These are phyloP conservation scores for Macrolepiota dolichaula DNA, from an alignment of 768 basidiomycete species.

Conservation along the genomic window DNA sequence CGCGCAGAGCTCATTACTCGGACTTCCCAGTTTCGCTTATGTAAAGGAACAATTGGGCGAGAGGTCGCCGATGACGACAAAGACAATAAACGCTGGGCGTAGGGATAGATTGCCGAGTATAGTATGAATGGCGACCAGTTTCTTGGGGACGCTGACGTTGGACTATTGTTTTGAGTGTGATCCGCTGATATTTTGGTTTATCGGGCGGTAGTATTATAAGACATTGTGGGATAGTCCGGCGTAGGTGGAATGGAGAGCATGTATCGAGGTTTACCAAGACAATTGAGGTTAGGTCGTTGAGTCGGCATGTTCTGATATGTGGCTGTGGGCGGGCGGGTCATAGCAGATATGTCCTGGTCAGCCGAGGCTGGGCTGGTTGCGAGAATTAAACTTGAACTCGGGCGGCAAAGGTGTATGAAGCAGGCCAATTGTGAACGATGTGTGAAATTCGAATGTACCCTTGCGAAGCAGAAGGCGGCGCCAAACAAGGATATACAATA, in stretches of 20 bases:
- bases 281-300: neutral
- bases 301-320: neutral
- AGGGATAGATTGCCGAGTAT: neutral
- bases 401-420: no score
- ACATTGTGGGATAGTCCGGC: neutral
- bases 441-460: no score
- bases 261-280: neutral
- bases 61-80: neutral
- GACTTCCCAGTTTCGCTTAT: neutral
- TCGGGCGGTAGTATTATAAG: neutral
- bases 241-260: neutral
- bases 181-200: neutral
- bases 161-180: neutral
- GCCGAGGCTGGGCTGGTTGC: no score
- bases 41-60: neutral
- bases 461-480: no score
- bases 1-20: neutral
- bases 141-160: neutral
- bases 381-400: no score
- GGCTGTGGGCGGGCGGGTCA: neutral
- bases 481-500: no score
- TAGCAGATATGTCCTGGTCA: no score
- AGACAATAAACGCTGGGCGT: neutral
- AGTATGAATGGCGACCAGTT: neutral
- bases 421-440: no score